Conservation (phyloP, 345 rosid species). For the Eucalyptus polybractea region DNA sequence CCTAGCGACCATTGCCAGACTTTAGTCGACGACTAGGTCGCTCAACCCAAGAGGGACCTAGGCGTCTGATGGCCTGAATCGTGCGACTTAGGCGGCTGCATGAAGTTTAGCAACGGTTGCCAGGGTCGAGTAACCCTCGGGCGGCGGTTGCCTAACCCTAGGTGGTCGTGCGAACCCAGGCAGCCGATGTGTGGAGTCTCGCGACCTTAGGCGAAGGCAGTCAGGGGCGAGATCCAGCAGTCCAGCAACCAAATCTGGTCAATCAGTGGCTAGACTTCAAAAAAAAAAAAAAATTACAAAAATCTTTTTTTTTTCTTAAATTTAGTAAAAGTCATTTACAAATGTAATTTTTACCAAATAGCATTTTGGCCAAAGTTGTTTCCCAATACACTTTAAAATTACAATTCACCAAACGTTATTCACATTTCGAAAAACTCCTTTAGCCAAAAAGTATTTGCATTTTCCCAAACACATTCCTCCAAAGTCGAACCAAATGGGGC, state of each 20-base stretch:
- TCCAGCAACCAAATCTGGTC: rapidly evolving
- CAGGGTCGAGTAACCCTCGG: rapidly evolving
- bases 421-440: rapidly evolving
- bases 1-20: rapidly evolving
- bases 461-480: rapidly evolving
- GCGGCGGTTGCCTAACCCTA: rapidly evolving
- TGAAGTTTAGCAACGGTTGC: rapidly evolving
- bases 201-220: rapidly evolving
- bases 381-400: no score
- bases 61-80: rapidly evolving
- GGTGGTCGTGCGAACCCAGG: rapidly evolving
- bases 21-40: rapidly evolving
- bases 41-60: rapidly evolving
- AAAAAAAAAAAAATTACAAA: no score
- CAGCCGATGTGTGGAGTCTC: rapidly evolving
- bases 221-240: rapidly evolving
- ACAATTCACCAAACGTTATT: no score
- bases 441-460: rapidly evolving
- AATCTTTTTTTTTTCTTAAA: no score
- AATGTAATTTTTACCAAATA: no score
- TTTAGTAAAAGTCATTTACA: no score
- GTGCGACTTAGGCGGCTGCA: rapidly evolving
- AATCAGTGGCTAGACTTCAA: no score
- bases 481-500: rapidly evolving
- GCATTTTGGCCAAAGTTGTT: no score